Evolutionary conservation across 2,329 filamentous ascomycete genomes (phyloP).

Genomic region (Thielaviopsis musarum): DNA sequence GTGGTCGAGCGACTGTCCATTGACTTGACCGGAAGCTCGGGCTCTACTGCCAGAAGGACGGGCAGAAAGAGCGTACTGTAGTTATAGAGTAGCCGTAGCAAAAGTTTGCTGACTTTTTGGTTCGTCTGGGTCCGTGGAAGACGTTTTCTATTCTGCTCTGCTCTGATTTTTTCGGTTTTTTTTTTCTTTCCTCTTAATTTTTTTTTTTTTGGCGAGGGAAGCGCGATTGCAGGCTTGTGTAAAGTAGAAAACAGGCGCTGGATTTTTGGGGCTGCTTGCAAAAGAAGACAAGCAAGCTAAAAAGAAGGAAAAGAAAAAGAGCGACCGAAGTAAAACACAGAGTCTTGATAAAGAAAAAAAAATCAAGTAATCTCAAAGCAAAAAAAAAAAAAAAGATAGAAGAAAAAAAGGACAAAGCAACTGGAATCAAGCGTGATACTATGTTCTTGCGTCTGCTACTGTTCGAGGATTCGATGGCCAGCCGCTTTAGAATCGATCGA

Average conservation of each 20-base stretch:
- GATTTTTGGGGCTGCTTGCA: not conserved
- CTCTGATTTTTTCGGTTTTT: not conserved
- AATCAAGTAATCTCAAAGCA: no score
- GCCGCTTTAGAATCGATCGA: no score
- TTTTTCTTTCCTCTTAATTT: not conserved
- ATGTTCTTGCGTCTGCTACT: no score
- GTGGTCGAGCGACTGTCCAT: conserved; percentile 35
- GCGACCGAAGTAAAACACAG: not conserved
- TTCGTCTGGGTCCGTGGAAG: no score
- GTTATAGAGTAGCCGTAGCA: not conserved
- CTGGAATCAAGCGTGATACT: no score
- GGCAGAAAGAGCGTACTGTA: conserved; percentile 7
- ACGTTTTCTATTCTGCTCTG: not conserved
- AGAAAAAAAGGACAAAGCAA: no score
- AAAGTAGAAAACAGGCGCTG: not conserved
- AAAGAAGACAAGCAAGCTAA: not conserved
- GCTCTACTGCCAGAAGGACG: conserved; percentile 14
- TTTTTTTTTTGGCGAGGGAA: not conserved
- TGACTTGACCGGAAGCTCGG: conserved; percentile 20
- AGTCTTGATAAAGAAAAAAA: no score
- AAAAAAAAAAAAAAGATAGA: no score
- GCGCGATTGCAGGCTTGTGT: not conserved
- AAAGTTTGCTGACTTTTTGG: not conserved
- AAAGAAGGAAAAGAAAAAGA: not conserved
- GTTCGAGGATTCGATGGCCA: no score